Evolutionary conservation across 495 filamentous ascomycete genomes (phyloP).

Genomic region (Bombardia bombarda): DNA sequence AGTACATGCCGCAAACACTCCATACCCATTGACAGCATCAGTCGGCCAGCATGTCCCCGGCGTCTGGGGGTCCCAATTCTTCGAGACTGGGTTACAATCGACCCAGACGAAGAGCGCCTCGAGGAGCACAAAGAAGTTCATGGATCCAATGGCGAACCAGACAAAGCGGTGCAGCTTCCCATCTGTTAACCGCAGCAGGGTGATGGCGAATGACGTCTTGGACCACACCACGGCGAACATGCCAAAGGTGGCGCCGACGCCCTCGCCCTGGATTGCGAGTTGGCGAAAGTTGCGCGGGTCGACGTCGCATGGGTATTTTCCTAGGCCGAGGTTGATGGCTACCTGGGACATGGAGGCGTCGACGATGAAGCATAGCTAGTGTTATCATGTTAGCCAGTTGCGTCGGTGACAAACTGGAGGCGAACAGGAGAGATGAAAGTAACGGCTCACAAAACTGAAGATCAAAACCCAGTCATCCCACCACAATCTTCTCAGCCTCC

Average conservation of each 20-base stretch:
- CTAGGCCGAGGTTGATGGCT: constrained; percentile 17
- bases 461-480: constrained; percentile 23
- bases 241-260: constrained; percentile 11
- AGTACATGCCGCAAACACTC: constrained; percentile 9
- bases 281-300: neutral
- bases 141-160: constrained; percentile 14
- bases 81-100: constrained; percentile 15
- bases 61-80: constrained; percentile 7
- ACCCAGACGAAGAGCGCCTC: constrained; percentile 17
- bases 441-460: constrained; percentile 14
- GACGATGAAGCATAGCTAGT: constrained; percentile 6
- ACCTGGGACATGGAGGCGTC: constrained; percentile 1
- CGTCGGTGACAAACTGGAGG: neutral
- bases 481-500: constrained; percentile 16
- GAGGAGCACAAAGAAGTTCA: constrained; percentile 17
- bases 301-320: constrained; percentile 23
- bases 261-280: constrained; percentile 10
- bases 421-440: neutral
- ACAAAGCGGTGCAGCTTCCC: constrained; percentile 7
- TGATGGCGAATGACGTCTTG: constrained; percentile 26
- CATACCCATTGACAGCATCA: constrained; percentile 2
- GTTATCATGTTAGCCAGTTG: neutral
- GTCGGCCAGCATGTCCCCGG: constrained; percentile 20
- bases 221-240: constrained; percentile 18
- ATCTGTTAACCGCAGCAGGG: constrained; percentile 17